Conservation (phyloP, 306 rosid genomes). For the Begonia fuchsioides region DNA sequence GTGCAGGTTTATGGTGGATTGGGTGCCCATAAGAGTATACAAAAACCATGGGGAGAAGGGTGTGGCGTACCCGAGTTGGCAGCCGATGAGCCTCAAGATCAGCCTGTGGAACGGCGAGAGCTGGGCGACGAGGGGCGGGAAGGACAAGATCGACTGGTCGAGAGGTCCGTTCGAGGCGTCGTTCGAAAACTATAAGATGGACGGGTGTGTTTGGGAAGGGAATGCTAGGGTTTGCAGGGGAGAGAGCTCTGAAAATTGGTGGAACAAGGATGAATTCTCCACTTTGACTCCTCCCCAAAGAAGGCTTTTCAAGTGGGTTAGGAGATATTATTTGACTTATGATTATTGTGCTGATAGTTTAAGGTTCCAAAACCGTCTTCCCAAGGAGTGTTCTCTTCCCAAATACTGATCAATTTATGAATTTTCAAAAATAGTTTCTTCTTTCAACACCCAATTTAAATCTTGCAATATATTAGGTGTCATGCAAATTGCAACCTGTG, state of each 20-base stretch:
- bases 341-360: conserved; percentile 59
- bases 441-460: too few relatives aligned
- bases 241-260: conserved; percentile 51
- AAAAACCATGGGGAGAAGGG: conserved; percentile 85
- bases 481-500: too few relatives aligned
- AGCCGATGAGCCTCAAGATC: conserved; percentile 71
- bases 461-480: too few relatives aligned
- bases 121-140: conserved; percentile 93
- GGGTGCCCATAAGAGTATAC: conserved; percentile 66
- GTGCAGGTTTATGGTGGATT: conserved; percentile 72
- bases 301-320: conserved; percentile 75
- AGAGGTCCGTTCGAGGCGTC: conserved; percentile 68
- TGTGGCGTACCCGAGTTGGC: conserved; percentile 67
- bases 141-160: conserved; percentile 74
- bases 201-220: conserved; percentile 74
- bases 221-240: conserved; percentile 75
- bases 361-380: conserved; percentile 66
- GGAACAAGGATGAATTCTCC: conserved; percentile 43
- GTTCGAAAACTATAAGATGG: conserved; percentile 47
- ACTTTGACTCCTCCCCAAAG: conserved; percentile 37
- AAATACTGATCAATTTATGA: conserved; percentile 25
- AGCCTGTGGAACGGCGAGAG: conserved; percentile 73
- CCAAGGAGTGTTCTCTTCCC: conserved; percentile 76
- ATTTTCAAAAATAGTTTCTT: background rate
- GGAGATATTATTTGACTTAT: conserved; percentile 60